Base-by-base conservation (phyloP, 306 rosid species). In the Acacia melanoxylon region DNA sequence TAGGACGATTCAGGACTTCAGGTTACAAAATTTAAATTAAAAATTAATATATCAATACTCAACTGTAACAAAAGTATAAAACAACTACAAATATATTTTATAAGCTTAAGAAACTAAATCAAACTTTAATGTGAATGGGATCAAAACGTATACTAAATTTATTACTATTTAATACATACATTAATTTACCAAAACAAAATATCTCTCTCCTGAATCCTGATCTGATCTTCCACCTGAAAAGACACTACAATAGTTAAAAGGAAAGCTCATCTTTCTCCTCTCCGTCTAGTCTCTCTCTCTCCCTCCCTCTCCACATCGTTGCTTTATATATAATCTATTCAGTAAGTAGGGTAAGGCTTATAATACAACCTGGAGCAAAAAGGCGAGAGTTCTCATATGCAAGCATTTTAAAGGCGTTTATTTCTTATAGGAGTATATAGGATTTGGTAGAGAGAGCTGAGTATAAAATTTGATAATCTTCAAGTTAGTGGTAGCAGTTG, bases 401-500 rank as follows among this genome's bases (percentile, higher is more conserved):
- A 62, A 76, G 3, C 14, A 79, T n/a, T 10, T 37, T 16, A 56
- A 8, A 4, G 69, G 13, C 31, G 40, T 75, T 59, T 68, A 80
- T 46, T 69, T 83, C 86, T 83, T 81, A 87, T 75, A 31, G 35
- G 35, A 31, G 35, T 2, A 52, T 83, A 74, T n/a, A 10, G 62
- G 89, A 86, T 86, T 88, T 77, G 86, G 86, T 88, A 72, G 83
- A 83, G 66, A 68, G 16, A 12, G n/a, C 56, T 54, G 70, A 19
- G 46, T 69, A 46, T 78, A 83, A 75, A 75, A 71, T 78, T 81
- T 22, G 77, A 71, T 69, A 81, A 63, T 77, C 54, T 79, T 69
- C n/a, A 58, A 63, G n/a, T 40, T 66, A 83, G 92, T 83, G 88
- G 94, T 78, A 78, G 94, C 27, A 83, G 92, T 88, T 88, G 62